Evolutionary conservation across 805 yeast species (phyloP), one percentile per base, ranked within the genome.

Genomic region (Ascoidea tarda): DNA sequence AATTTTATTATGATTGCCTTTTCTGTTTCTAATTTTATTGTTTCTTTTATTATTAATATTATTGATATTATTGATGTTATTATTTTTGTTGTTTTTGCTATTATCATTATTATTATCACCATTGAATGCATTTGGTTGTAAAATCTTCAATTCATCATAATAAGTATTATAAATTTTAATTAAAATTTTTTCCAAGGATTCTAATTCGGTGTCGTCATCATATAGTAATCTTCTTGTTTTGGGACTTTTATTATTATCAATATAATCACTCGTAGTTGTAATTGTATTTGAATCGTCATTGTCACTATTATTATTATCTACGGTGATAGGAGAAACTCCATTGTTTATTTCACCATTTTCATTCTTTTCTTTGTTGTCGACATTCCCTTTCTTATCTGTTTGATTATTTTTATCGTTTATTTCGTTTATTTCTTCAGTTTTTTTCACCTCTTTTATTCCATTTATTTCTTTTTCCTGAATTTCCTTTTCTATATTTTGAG

Each of bases 141-240:
- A 14, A 10, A 10, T 38, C 14, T 38, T 14, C 44, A 38, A 69
- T 48, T 70, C 69, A 31, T 69, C 64, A 62, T 83, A 93, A 65
- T 81, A 93, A 56, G 76, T 76, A 12, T 68, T 58, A 63, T 91
- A 96, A 46, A 93, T 78, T 16, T 72, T 69, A 6, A 69, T 61
- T 52, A 93, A 69, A 0, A 86, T 87, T 45, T 69, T 73, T 21
- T 82, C 81, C 8, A 93, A 68, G 6, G 78, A 74, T 21, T 59
- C 64, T 45, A 93, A 73, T 62, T 93, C 98, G 49, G 74, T 78
- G 62, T 90, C 97, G 60, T 87, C 91, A 61, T 89, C 96, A 51
- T 70, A 76, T 46, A 87, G 68, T 44, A 89, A 68, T 58, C 81
- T 76, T 46, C 77, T 70, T 1, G 62, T 63, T 28, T 62, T 62